A percentile compares a stretch with the other conserved stretches of the same genome.
phyloP scores from a whole-genome alignment of 257 asterid genomes.

The Anisodus acutangulus region DNA sequence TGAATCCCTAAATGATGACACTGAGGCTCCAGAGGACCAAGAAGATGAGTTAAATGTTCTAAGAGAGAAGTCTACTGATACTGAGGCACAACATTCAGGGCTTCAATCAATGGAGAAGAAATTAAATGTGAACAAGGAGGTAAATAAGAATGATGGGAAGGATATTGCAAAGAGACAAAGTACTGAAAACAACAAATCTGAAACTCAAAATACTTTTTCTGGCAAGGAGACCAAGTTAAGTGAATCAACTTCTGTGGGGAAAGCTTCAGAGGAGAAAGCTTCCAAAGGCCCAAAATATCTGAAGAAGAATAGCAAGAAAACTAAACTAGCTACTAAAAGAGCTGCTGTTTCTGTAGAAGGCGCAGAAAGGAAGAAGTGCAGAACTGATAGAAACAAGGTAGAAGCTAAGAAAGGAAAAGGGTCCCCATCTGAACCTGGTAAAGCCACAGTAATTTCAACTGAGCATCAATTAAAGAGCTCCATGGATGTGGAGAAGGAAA shows the following conservation, averaged over 20 bases:
- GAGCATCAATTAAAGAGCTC: conserved; percentile 39
- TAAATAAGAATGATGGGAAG: conserved; percentile 8
- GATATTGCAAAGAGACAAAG: conserved; percentile 1
- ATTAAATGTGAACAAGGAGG: conserved; percentile 29
- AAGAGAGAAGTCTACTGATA: conserved; percentile 29
- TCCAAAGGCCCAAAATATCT: conserved; percentile 49
- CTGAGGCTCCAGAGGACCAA: conserved; percentile 54
- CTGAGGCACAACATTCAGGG: conserved; percentile 41
- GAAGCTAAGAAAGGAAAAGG: conserved; percentile 27
- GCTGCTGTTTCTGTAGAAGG: conserved; percentile 38
- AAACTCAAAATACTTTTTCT: neutral
- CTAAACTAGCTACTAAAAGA: conserved; percentile 25
- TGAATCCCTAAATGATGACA: conserved; percentile 47
- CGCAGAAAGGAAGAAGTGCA: conserved; percentile 33
- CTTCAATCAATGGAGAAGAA: conserved; percentile 27
- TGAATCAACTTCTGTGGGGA: conserved; percentile 32
- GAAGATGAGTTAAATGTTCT: conserved; percentile 27
- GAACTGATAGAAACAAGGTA: conserved; percentile 27
- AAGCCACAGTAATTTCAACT: conserved; percentile 25
- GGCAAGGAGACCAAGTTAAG: conserved; percentile 18
- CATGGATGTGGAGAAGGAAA: conserved; percentile 56
- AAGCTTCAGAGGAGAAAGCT: conserved; percentile 39
- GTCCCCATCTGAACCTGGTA: conserved; percentile 1
- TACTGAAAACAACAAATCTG: neutral
- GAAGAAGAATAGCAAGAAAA: conserved; percentile 46